phyloP scores from a whole-genome alignment of 805 yeast species.

The Sungouiozyma intestinalis region DNA sequence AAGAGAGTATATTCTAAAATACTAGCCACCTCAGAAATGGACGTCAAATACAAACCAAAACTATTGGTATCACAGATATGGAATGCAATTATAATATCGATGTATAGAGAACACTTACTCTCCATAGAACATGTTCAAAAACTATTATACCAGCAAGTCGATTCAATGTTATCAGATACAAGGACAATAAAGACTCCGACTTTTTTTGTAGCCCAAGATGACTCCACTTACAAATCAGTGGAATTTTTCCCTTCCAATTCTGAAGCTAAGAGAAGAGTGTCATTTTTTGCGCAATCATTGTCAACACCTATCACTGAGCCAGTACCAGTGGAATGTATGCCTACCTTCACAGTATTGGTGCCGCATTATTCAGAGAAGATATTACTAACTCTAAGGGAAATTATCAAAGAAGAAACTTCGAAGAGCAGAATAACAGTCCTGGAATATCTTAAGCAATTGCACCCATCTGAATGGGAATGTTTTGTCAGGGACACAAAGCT shows the following conservation, averaged over 20 bases:
- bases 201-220: slow-evolving; percentile 77
- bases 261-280: slow-evolving; percentile 74
- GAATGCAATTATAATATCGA: slow-evolving; percentile 74
- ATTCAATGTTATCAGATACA: slow-evolving; percentile 28
- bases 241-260: slow-evolving; percentile 50
- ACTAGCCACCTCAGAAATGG: slow-evolving; percentile 40
- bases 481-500: slow-evolving; percentile 70
- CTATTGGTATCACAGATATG: slow-evolving; percentile 58
- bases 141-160: slow-evolving; percentile 47
- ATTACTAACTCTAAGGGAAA: slow-evolving; percentile 62
- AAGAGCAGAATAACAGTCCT: slow-evolving; percentile 56
- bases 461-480: slow-evolving; percentile 69
- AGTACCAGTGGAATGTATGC: slow-evolving; percentile 56
- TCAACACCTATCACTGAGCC: slow-evolving; percentile 80
- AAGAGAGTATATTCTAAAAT: slow-evolving; percentile 65
- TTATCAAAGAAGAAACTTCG: slow-evolving; percentile 56
- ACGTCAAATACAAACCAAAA: slow-evolving; percentile 40
- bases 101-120: slow-evolving; percentile 72
- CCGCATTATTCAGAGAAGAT: slow-evolving; percentile 87
- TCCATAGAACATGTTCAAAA: slow-evolving; percentile 64
- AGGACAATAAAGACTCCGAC: slow-evolving; percentile 54
- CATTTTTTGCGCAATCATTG: slow-evolving; percentile 83
- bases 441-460: slow-evolving; percentile 66
- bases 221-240: slow-evolving; percentile 45
- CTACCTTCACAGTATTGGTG: slow-evolving; percentile 69